Evolutionary conservation across 2,329 filamentous ascomycete genomes (phyloP).

Genomic region (Escovopsis sp.): DNA sequence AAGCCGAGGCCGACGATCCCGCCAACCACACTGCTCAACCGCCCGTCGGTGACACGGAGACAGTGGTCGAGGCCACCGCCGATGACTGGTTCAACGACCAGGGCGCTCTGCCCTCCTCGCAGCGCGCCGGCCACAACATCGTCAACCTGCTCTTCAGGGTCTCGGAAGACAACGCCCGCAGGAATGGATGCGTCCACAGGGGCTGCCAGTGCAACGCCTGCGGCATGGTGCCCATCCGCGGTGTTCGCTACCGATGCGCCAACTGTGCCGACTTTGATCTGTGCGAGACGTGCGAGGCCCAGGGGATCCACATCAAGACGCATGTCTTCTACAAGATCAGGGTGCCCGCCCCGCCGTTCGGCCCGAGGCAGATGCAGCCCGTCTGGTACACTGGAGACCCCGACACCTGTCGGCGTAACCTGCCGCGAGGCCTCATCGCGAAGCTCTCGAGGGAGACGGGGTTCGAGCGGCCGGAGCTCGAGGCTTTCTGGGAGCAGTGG

Average conservation of each 20-base stretch:
- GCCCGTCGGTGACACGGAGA: conserved; percentile 22
- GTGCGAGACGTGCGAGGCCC: conserved; percentile 81
- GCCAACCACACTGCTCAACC: conserved; percentile 13
- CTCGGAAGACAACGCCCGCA: conserved; percentile 77
- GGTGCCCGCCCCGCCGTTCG: conserved; percentile 74
- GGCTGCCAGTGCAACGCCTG: conserved; percentile 89
- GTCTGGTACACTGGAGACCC: conserved; percentile 85
- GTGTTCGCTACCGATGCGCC: conserved; percentile 82
- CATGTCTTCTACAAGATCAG: conserved; percentile 96
- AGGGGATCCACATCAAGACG: conserved; percentile 65
- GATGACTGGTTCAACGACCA: conserved; percentile 39
- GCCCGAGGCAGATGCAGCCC: conserved; percentile 63
- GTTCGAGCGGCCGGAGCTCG: conserved; percentile 74
- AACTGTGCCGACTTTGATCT: conserved; percentile 95
- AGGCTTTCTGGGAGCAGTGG: conserved; percentile 94
- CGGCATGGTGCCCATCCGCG: conserved; percentile 73
- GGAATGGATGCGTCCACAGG: conserved; percentile 81
- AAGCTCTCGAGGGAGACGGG: conserved; percentile 56
- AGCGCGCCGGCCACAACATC: conserved; percentile 58
- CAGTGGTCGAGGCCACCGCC: conserved; percentile 24
- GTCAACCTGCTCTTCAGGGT: conserved; percentile 80
- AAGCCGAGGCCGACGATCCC: conserved; percentile 6
- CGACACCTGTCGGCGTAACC: conserved; percentile 47
- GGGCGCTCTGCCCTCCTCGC: conserved; percentile 22
- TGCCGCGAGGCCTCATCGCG: conserved; percentile 53